Evolutionary conservation across 1,284 basidiomycete species (phyloP).

Genomic region (Fomitiporia mediterranea): DNA sequence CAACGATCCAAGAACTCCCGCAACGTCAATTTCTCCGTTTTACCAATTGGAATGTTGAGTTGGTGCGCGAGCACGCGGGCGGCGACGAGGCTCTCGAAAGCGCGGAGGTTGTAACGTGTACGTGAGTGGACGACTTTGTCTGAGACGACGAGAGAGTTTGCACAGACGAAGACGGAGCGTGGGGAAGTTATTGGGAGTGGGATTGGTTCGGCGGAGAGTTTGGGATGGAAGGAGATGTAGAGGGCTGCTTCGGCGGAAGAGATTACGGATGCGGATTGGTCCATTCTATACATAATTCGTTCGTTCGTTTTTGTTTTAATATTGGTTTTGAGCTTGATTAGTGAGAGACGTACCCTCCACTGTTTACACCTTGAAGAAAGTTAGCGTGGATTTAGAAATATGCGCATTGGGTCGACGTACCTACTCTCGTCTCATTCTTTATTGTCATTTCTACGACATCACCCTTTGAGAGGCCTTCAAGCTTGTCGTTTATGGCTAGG

Average conservation of each 20-base stretch:
- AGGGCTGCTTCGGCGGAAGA: constrained; percentile 64
- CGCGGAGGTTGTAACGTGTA: constrained; percentile 80
- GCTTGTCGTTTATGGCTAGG: constrained; percentile 68
- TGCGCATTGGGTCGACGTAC: constrained; percentile 31
- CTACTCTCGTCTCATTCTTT: constrained; percentile 80
- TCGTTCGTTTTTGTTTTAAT: neutral
- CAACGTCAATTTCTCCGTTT: constrained; percentile 40
- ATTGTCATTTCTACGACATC: constrained; percentile 74
- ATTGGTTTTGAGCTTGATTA: neutral
- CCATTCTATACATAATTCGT: constrained; percentile 48
- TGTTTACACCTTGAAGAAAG: constrained; percentile 51
- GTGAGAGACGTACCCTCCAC: constrained; percentile 53
- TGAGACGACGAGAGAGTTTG: constrained; percentile 81
- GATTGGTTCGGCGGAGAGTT: constrained; percentile 59
- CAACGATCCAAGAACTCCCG: constrained; percentile 46
- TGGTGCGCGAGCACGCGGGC: constrained; percentile 65
- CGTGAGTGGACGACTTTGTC: constrained; percentile 77
- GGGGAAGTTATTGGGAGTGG: constrained; percentile 48
- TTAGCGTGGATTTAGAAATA: constrained; percentile 9
- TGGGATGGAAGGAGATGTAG: constrained; percentile 78
- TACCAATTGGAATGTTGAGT: constrained; percentile 42
- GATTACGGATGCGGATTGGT: constrained; percentile 82
- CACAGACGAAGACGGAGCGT: constrained; percentile 67
- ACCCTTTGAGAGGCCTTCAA: constrained; percentile 57
- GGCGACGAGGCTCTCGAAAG: constrained; percentile 79